Base-by-base conservation (phyloP, 768 basidiomycete genomes). In the Suillus cothurnatus region DNA sequence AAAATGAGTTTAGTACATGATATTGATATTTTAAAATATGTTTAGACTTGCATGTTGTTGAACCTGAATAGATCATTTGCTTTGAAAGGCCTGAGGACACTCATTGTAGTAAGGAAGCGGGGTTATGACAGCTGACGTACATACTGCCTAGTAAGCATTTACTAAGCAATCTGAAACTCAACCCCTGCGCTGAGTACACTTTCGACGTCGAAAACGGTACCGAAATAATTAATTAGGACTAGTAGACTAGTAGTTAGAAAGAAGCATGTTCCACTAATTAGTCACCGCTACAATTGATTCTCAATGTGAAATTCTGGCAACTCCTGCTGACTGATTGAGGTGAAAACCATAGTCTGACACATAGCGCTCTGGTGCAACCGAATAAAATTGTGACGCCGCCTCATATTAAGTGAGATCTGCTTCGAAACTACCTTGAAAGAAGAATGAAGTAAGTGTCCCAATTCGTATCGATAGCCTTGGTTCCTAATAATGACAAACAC, bases 41-140 rank as follows among this genome's bases (percentile, higher is more conserved):
- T 4, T 4, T 4, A 52, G 3, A 79, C 88, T 67, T 71, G 92
- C 93, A 97, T 86, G 73, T 93, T 93, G 73, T 97, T 97, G 80
- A 96, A 97, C 70, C 86, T 90, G 82, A 97, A 93, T 78, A 97
- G 85, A 77, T 98, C 95, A 0, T 88, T 87, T 14, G 94, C 93
- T 74, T 86, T 85, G 82, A 97, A 96, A 19, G 95, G 90, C 57
- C 95, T 85, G 1, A 92, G 80, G 64, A 95, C 78, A 75, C 93
- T 95, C 95, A 97, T 97, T n/a, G 67, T 39, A 15, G 38, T 39
- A 39, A 39, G 38, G 38, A 39, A 39, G 38, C 38, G 38, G 38
- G 38, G 14, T 14, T 15, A 15, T 39, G 38, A 39, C 38, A 39
- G 38, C 38, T 39, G 38, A 39, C 38, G 38, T 34, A 34, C 34